A percentile compares a stretch with the other conserved stretches of the same genome.
These are phyloP conservation scores for Scheffersomyces segobiensis DNA, from an alignment of 1,139 yeast species.

Conservation along the genomic window DNA sequence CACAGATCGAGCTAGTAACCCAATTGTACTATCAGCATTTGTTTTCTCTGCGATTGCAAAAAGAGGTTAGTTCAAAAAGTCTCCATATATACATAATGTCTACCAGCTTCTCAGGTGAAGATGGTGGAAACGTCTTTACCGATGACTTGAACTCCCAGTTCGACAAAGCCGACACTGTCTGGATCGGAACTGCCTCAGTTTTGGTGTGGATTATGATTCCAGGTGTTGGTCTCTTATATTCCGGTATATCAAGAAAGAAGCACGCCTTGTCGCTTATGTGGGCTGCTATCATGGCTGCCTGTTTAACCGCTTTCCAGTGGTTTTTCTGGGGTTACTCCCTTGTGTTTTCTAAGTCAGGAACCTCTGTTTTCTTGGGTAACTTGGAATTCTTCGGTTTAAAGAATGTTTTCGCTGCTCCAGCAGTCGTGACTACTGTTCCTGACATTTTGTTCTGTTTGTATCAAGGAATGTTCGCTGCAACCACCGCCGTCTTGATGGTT, in stretches of 20 bases:
- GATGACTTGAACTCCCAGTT: constrained; percentile 74
- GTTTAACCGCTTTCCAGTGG: constrained; percentile 88
- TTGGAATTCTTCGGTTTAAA: constrained; percentile 76
- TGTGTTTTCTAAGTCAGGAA: constrained; percentile 70
- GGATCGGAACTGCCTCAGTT: constrained; percentile 77
- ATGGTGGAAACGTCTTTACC: constrained; percentile 76
- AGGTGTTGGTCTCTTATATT: constrained; percentile 86
- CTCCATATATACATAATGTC: neutral
- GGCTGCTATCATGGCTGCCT: constrained; percentile 91
- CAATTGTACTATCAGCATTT: neutral
- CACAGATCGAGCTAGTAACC: neutral
- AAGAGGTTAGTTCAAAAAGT: neutral
- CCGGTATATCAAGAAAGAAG: constrained; percentile 89
- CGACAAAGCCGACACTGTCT: constrained; percentile 78
- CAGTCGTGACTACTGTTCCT: constrained; percentile 68
- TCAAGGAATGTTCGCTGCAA: constrained; percentile 96
- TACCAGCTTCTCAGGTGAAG: neutral
- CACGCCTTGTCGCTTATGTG: constrained; percentile 88
- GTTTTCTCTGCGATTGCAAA: neutral
- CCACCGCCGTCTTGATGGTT: constrained; percentile 87
- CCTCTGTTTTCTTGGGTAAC: constrained; percentile 73
- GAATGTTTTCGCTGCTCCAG: constrained; percentile 80
- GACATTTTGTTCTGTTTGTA: constrained; percentile 85
- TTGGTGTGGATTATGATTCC: constrained; percentile 95
- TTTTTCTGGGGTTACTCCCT: constrained; percentile 96